Percentiles rank a stretch among this genome's conserved stretches.
These are phyloP conservation scores for Galerina sulciceps DNA, from an alignment of 768 basidiomycete species.

Conservation along the genomic window DNA sequence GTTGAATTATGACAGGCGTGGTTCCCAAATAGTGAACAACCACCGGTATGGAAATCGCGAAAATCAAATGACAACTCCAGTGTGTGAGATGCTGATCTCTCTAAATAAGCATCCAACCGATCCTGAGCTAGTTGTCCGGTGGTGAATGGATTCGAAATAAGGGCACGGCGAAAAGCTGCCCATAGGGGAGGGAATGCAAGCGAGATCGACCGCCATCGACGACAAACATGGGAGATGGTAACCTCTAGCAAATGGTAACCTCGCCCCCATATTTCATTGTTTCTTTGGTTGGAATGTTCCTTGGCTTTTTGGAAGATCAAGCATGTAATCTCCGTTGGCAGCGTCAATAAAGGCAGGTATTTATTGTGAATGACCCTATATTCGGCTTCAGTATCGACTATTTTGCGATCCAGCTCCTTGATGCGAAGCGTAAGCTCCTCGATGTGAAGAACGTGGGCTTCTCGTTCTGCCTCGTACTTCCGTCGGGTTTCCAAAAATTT, in stretches of 20 bases:
- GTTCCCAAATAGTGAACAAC: too few species aligned
- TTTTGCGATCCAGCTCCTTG: background rate
- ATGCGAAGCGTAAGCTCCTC: background rate
- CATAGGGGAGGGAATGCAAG: constrained; percentile 21
- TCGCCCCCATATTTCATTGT: too few species aligned
- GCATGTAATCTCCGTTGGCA: constrained; percentile 21
- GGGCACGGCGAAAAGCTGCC: constrained; percentile 19
- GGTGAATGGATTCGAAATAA: too few species aligned
- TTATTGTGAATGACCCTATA: constrained; percentile 20
- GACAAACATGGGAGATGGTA: too few species aligned
- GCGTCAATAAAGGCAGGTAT: constrained; percentile 2
- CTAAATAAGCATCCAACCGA: constrained; percentile 21
- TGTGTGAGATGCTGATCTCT: constrained; percentile 18
- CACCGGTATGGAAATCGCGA: background rate
- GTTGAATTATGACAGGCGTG: background rate
- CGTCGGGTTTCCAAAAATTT: background rate
- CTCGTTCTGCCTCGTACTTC: background rate
- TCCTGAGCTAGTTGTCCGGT: constrained; percentile 4
- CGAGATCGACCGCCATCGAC: constrained; percentile 21
- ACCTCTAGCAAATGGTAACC: too few species aligned
- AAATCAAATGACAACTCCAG: constrained; percentile 24
- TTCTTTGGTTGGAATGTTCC: too few species aligned
- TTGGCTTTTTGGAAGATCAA: too few species aligned
- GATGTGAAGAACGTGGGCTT: too few species aligned
- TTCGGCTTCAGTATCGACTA: constrained; percentile 10